A percentile compares a stretch with the other conserved stretches of the same genome.
Conservation (phyloP, 2,329 filamentous ascomycete species). For the Volutella citrinella region DNA sequence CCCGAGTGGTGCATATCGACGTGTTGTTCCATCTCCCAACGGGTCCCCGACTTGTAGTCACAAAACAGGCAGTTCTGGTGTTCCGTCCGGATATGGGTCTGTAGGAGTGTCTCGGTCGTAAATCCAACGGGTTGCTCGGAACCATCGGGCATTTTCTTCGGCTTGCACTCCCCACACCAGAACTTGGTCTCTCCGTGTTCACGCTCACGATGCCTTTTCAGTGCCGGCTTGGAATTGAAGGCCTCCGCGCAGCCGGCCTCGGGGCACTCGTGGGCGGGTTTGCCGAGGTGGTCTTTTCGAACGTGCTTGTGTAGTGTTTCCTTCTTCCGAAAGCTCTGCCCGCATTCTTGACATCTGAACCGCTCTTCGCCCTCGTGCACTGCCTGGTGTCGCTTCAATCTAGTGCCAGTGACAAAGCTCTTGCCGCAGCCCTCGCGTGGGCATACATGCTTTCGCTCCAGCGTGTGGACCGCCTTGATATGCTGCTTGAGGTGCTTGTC, state of each 20-base stretch:
- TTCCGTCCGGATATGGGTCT: conserved; percentile 67
- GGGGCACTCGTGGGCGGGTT: conserved; percentile 69
- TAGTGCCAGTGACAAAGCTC: conserved; percentile 75
- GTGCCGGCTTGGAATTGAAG: conserved; percentile 70
- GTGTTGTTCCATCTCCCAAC: conserved; percentile 70
- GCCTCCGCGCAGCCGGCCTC: conserved; percentile 59
- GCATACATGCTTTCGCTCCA: conserved; percentile 69
- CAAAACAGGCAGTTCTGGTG: conserved; percentile 79
- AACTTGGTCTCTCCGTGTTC: conserved; percentile 69
- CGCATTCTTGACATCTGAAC: conserved; percentile 72
- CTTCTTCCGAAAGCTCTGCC: conserved; percentile 80
- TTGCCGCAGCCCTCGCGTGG: conserved; percentile 71
- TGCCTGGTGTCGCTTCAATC: conserved; percentile 73
- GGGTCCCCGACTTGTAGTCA: conserved; percentile 62
- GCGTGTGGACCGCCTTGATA: conserved; percentile 75
- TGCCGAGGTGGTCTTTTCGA: conserved; percentile 68
- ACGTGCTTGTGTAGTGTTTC: conserved; percentile 83
- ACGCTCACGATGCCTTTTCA: conserved; percentile 68
- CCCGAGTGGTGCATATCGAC: conserved; percentile 74
- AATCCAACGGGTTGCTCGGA: conserved; percentile 56
- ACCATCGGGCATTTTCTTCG: conserved; percentile 36
- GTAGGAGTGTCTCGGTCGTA: conserved; percentile 66
- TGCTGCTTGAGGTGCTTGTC: conserved; percentile 85
- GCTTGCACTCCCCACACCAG: conserved; percentile 72
- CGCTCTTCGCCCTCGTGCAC: conserved; percentile 72